These are phyloP conservation scores for Tylopilus subfusipes DNA, from an alignment of 768 basidiomycete species.

Conservation along the genomic window DNA sequence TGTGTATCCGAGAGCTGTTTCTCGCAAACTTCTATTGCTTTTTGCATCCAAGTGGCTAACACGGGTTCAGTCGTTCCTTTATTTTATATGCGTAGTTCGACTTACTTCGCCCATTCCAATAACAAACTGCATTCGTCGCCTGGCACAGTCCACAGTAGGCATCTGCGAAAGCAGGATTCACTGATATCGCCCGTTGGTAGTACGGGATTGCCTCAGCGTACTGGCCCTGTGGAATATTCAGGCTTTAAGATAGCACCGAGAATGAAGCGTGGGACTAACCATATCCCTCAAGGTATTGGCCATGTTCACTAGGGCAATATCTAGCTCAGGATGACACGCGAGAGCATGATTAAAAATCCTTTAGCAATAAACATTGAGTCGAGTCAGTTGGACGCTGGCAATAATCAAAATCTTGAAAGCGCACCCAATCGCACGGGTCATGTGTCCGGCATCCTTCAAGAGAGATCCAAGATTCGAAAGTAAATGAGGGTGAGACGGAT, in stretches of 20 bases:
- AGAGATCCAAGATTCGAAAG: conserved; percentile 50
- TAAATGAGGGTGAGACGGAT: conserved; percentile 46
- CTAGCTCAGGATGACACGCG: conserved; percentile 42
- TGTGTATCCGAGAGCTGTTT: no score
- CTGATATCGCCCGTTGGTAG: conserved; percentile 41
- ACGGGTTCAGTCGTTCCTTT: conserved; percentile 4
- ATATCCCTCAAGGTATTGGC: conserved; percentile 49
- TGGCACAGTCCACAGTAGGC: conserved; percentile 47
- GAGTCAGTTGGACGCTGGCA: conserved; percentile 1
- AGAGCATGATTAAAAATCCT: conserved; percentile 43
- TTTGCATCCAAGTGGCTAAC: conserved; percentile 35
- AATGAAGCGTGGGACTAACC: conserved; percentile 25
- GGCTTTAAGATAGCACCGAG: neutral
- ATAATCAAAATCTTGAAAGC: conserved; percentile 4
- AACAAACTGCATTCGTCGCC: conserved; percentile 44
- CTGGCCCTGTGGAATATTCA: conserved; percentile 34
- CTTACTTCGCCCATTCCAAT: conserved; percentile 40
- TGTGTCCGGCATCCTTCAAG: conserved; percentile 45
- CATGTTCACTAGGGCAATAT: conserved; percentile 50
- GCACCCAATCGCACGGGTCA: conserved; percentile 41
- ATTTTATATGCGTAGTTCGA: conserved; percentile 3
- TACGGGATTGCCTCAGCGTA: conserved; percentile 43
- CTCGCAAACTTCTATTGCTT: conserved; percentile 36
- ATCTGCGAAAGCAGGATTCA: conserved; percentile 44
- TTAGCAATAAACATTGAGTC: neutral